A percentile compares a stretch with the other conserved stretches of the same genome.
Evolutionary conservation across 2,329 filamentous ascomycete species (phyloP).

Genomic region (Sclerotinia spermophila): DNA sequence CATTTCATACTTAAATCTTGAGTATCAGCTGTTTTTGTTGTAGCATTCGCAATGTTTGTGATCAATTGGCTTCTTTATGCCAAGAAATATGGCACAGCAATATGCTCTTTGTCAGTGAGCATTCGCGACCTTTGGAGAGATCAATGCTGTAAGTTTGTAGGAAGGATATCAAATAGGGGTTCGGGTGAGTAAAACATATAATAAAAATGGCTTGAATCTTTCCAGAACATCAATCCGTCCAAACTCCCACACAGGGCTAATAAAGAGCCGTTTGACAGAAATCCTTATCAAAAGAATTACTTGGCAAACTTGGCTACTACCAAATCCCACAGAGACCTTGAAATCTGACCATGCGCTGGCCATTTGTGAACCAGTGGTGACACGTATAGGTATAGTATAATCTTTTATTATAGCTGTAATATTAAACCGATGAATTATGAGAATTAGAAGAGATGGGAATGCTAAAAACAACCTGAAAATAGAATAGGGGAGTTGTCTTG

Average conservation of each 20-base stretch:
- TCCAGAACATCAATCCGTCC: background rate
- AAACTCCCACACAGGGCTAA: background rate
- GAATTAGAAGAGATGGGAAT: background rate
- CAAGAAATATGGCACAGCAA: background rate
- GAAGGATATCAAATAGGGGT: background rate
- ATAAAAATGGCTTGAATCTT: too few relatives aligned
- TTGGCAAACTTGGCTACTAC: background rate
- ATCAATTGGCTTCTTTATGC: background rate
- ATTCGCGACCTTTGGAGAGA: background rate
- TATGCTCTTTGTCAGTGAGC: background rate
- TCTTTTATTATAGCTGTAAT: background rate
- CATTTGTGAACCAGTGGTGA: background rate
- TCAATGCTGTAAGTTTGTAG: background rate
- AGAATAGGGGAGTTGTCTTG: background rate
- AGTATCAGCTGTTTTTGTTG: background rate
- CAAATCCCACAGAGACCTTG: background rate
- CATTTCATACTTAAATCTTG: background rate
- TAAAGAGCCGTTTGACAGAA: background rate
- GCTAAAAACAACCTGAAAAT: background rate
- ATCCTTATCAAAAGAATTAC: background rate
- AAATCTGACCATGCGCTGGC: constrained; percentile 5
- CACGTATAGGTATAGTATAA: background rate
- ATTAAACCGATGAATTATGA: background rate
- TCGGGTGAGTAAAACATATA: background rate
- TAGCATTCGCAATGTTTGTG: background rate